Base-by-base conservation (phyloP, 1,139 yeast genomes). In the Geotrichum histeridarum region DNA sequence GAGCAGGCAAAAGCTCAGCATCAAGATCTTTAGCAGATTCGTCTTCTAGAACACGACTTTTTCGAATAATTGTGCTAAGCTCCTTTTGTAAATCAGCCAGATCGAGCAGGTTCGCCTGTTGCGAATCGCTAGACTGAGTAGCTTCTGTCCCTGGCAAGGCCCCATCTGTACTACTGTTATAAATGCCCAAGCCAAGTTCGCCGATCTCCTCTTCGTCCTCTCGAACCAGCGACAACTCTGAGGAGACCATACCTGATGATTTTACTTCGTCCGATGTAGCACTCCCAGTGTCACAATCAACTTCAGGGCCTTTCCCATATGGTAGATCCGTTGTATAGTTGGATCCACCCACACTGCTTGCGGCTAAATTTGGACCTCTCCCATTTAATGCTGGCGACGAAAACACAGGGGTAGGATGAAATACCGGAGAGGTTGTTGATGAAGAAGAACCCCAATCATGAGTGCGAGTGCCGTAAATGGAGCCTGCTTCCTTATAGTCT, bases 381-480 rank as follows among this genome's bases (percentile, higher is more conserved):
- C 32, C 15, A 33, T 32, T 27, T 4, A 37, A 30, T 8, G 48
- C 15, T 5, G 52, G 50, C 7, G 50, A 14, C 12, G 42, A 41
- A 15, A 48, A 44, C 17, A 54, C 54, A 1, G 54, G 53, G 11
- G 53, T 54, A 11, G 57, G 57, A 22, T 54, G 54, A 27, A 54
- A 51, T 14, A 38, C 48, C 5, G 51, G 51, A 7, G 57, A 47
- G 6, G 54, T 35, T 4, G 50, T 42, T 2, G 50, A 27, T 6
- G 46, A 4, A 18, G 32, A 32, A 8, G 64, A 55, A 17, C 69
- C 67, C 72, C 72, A 69, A 45, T 68, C 70, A 38, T 68, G 70
- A 15, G 65, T 64, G 36, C 70, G 55, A 15, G 71, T 69, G 39
- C 72, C 72, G 51, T 62, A 63, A 35, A 69, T 69, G 31, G 64